Percentiles rank a stretch among this genome's conserved stretches.
phyloP scores from a whole-genome alignment of 768 basidiomycete species.

The Mycena floridula region DNA sequence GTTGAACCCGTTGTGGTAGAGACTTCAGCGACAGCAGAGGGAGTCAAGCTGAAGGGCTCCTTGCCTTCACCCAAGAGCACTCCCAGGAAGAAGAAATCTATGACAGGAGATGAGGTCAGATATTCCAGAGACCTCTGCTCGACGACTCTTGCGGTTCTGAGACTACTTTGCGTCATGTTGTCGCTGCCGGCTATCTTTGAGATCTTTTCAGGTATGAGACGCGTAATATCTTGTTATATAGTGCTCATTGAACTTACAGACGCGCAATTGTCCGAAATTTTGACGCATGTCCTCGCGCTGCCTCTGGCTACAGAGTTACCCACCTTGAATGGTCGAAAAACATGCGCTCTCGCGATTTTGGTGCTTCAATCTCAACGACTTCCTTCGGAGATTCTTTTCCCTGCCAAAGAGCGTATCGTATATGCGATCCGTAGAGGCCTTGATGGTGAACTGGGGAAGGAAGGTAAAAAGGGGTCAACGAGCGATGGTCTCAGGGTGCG shows the following conservation, averaged over 20 bases:
- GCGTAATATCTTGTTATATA: slow-evolving; percentile 9
- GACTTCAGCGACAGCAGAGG: slow-evolving; percentile 21
- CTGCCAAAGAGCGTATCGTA: slow-evolving; percentile 61
- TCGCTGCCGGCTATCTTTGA: slow-evolving; percentile 51
- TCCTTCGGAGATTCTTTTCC: slow-evolving; percentile 51
- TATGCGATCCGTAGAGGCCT: slow-evolving; percentile 68
- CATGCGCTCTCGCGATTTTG: slow-evolving; percentile 73
- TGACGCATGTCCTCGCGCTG: slow-evolving; percentile 64
- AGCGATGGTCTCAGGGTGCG: slow-evolving; percentile 74
- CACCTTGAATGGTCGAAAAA: slow-evolving; percentile 83
- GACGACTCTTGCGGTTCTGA: slow-evolving; percentile 64
- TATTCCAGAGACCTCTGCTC: slow-evolving; percentile 76
- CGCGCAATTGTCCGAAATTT: slow-evolving; percentile 48
- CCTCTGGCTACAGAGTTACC: slow-evolving; percentile 65
- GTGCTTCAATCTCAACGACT: slow-evolving; percentile 67
- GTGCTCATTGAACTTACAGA: slow-evolving; percentile 30
- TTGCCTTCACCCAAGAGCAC: slow-evolving; percentile 69
- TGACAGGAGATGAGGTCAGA: slow-evolving; percentile 74
- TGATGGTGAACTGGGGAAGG: slow-evolving; percentile 80
- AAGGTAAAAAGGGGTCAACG: slow-evolving; percentile 81
- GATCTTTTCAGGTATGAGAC: slow-evolving; percentile 53
- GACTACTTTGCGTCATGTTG: slow-evolving; percentile 55
- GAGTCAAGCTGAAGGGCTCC: slow-evolving; percentile 16
- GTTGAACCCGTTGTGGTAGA: slow-evolving; percentile 43
- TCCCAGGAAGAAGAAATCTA: slow-evolving; percentile 61